Evolutionary conservation across 495 filamentous ascomycete genomes (phyloP).

Genomic region (Penicillium flavigenum): DNA sequence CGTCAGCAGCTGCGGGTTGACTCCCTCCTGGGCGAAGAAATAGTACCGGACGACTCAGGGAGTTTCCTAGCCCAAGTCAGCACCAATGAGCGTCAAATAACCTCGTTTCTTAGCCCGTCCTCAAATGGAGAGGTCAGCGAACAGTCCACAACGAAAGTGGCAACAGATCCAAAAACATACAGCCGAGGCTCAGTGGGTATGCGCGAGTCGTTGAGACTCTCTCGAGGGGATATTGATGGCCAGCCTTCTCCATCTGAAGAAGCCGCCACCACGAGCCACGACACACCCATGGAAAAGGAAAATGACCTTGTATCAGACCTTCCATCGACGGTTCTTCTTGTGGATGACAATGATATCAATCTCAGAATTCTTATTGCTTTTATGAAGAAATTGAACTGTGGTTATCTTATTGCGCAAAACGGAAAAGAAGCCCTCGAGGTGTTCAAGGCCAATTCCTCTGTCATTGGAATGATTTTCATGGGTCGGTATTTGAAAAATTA

Average conservation of each 20-base stretch:
- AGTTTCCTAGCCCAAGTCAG: background rate
- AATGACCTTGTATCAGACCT: background rate
- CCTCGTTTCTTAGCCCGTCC: background rate
- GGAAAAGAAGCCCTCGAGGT: slow-evolving; percentile 53
- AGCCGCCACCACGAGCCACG: background rate
- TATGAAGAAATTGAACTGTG: slow-evolving; percentile 40
- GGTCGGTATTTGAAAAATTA: slow-evolving; percentile 22
- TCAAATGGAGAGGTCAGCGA: background rate
- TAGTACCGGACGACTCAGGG: background rate
- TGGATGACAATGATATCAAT: slow-evolving; percentile 44
- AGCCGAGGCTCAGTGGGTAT: background rate
- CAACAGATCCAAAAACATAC: background rate
- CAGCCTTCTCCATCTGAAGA: background rate
- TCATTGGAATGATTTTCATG: slow-evolving; percentile 52
- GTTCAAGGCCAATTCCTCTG: slow-evolving; percentile 31
- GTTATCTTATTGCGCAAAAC: slow-evolving; percentile 41
- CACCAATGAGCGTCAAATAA: too few species aligned
- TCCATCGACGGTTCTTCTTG: slow-evolving; percentile 24
- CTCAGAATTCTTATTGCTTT: slow-evolving; percentile 30
- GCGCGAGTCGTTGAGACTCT: background rate
- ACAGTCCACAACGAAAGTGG: background rate
- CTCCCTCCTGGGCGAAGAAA: background rate
- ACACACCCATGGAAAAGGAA: slow-evolving; percentile 13
- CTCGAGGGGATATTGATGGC: background rate
- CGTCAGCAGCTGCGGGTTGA: slow-evolving; percentile 7